These are phyloP conservation scores for Lactarius vividus DNA, from an alignment of 768 basidiomycete genomes.

Conservation along the genomic window DNA sequence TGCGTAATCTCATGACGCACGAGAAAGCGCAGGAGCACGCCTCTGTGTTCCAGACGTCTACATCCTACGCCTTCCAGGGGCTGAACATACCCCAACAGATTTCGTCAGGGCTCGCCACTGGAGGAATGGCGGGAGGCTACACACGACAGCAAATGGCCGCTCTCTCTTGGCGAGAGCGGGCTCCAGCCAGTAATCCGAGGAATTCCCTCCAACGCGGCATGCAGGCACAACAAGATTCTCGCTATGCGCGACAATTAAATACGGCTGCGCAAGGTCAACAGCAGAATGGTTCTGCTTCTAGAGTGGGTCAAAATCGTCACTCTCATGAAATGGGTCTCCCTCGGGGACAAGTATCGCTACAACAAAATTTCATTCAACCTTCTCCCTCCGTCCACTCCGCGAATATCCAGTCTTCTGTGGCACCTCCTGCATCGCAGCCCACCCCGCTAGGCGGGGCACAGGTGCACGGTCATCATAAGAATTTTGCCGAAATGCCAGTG, in stretches of 20 bases:
- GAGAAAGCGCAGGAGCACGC: slow-evolving; percentile 18
- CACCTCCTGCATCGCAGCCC: slow-evolving; percentile 8
- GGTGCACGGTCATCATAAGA: neutral
- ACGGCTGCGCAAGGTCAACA: slow-evolving; percentile 13
- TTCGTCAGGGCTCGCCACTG: neutral
- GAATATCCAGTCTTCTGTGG: slow-evolving; percentile 3
- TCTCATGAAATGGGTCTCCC: slow-evolving; percentile 16
- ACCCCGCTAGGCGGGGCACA: slow-evolving; percentile 7
- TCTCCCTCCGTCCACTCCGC: slow-evolving; percentile 9
- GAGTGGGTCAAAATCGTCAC: slow-evolving; percentile 16
- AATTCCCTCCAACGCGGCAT: slow-evolving; percentile 12
- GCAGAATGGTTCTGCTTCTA: slow-evolving; percentile 14
- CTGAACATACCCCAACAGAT: slow-evolving; percentile 12
- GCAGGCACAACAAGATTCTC: slow-evolving; percentile 9
- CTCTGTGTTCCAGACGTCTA: neutral
- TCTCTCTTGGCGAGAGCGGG: slow-evolving; percentile 5
- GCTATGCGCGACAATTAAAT: slow-evolving; percentile 4
- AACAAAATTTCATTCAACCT: slow-evolving; percentile 14
- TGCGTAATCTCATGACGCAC: neutral
- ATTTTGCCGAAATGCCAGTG: neutral
- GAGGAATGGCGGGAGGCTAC: slow-evolving; percentile 2
- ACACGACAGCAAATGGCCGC: slow-evolving; percentile 12
- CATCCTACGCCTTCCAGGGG: slow-evolving; percentile 9
- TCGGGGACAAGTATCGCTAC: slow-evolving; percentile 15
- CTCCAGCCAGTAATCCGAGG: slow-evolving; percentile 2